Conservation (phyloP, 495 filamentous ascomycete species). For the Jackrogersella minutella region DNA sequence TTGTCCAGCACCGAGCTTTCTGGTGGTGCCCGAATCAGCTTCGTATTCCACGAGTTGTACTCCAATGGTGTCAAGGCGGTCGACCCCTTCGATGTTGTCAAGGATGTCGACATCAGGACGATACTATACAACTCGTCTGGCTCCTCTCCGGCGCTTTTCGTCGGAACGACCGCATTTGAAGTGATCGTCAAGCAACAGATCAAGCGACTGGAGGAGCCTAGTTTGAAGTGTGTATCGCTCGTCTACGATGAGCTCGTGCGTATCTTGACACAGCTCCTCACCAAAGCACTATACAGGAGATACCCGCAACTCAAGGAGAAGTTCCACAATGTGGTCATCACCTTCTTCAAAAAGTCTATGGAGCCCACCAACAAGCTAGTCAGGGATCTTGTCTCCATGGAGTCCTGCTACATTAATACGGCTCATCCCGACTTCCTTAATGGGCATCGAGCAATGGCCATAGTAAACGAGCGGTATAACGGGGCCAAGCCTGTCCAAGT, state of each 20-base stretch:
- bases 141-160: constrained; percentile 95
- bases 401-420: constrained; percentile 97
- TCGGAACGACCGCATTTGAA: constrained; percentile 97
- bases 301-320: constrained; percentile 97
- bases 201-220: constrained; percentile 94
- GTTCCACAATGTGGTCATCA: constrained; percentile 91
- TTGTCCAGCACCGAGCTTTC: constrained; percentile 93
- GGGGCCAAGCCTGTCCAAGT: constrained; percentile 90
- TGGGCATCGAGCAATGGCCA: constrained; percentile 96
- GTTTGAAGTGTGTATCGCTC: constrained; percentile 92
- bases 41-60: constrained; percentile 99
- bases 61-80: constrained; percentile 98
- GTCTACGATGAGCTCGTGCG: constrained; percentile 98
- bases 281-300: constrained; percentile 87
- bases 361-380: constrained; percentile 98
- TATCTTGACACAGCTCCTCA: constrained; percentile 88
- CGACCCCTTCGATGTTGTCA: constrained; percentile 96
- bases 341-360: constrained; percentile 97
- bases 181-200: constrained; percentile 99
- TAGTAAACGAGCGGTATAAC: constrained; percentile 89
- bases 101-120: constrained; percentile 96
- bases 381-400: constrained; percentile 91
- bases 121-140: constrained; percentile 98
- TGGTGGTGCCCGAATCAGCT: constrained; percentile 97
- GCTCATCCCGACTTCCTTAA: constrained; percentile 98